Percentiles rank a stretch among this genome's conserved stretches.
phyloP scores from a whole-genome alignment of 2,329 filamentous ascomycete species.

The Fusarium goolgardi region DNA sequence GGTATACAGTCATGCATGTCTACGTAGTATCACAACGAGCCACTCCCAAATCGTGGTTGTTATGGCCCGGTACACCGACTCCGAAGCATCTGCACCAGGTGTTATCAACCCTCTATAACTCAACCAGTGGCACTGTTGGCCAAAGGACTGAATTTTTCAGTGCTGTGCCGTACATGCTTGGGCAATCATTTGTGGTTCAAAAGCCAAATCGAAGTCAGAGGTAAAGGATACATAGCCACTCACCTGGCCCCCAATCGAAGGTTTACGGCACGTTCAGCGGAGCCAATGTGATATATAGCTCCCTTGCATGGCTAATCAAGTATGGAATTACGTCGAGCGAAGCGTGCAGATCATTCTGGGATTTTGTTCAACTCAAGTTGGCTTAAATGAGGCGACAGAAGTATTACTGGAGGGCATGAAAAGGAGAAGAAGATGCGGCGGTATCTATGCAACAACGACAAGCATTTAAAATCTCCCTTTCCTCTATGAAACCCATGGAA shows the following conservation, averaged over 20 bases:
- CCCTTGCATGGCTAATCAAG: conserved; percentile 33
- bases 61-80: neutral
- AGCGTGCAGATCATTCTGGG: conserved; percentile 19
- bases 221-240: conserved; percentile 4
- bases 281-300: conserved; percentile 37
- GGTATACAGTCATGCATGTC: conserved; percentile 6
- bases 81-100: neutral
- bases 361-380: conserved; percentile 11
- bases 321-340: conserved; percentile 14
- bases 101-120: neutral
- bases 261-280: conserved; percentile 4
- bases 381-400: conserved; percentile 37
- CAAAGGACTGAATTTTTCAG: neutral
- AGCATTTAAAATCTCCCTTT: conserved; percentile 21
- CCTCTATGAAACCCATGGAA: conserved; percentile 30
- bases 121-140: neutral
- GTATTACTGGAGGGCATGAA: conserved; percentile 34
- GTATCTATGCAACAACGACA: conserved; percentile 14
- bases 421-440: conserved; percentile 28
- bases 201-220: neutral
- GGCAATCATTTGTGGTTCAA: neutral
- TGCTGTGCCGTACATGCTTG: neutral
- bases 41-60: conserved; percentile 20
- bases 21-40: conserved; percentile 18
- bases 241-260: conserved; percentile 11